These are phyloP conservation scores for Aspergillus pseudoterreus DNA, from an alignment of 2,329 filamentous ascomycete genomes.

Conservation along the genomic window DNA sequence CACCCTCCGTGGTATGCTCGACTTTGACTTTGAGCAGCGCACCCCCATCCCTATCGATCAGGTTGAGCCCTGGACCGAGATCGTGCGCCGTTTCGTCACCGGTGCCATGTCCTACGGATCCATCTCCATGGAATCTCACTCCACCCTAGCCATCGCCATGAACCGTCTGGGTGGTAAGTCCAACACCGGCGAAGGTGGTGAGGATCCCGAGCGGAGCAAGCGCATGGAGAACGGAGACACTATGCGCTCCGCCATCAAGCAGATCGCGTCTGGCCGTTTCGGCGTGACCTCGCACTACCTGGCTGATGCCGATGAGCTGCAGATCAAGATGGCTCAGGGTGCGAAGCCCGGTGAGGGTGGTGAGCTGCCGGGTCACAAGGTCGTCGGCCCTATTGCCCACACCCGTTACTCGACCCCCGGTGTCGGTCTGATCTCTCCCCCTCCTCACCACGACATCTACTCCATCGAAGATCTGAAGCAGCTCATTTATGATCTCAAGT, in stretches of 20 bases:
- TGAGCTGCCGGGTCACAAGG: conserved; percentile 95
- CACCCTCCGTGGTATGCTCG: conserved; percentile 86
- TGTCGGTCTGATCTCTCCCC: conserved; percentile 92
- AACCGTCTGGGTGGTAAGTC: conserved; percentile 95
- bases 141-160: conserved; percentile 92
- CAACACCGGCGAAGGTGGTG: conserved; percentile 95
- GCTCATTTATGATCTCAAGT: conserved; percentile 96
- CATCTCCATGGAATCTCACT: conserved; percentile 98
- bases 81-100: conserved; percentile 92
- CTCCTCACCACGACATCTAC: conserved; percentile 97
- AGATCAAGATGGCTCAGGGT: conserved; percentile 99
- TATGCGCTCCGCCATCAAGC: conserved; percentile 96
- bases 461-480: conserved; percentile 98
- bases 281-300: conserved; percentile 94
- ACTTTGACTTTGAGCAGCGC: conserved; percentile 91
- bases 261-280: conserved; percentile 92
- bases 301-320: conserved; percentile 89
- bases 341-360: conserved; percentile 97
- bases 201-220: conserved; percentile 86
- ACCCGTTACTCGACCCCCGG: conserved; percentile 95
- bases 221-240: conserved; percentile 88
- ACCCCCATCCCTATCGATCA: conserved; percentile 88
- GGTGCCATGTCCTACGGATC: conserved; percentile 98
- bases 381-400: conserved; percentile 87
- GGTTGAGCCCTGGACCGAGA: conserved; percentile 97